phyloP scores from a whole-genome alignment of 192 early-diverging fungal species.

The Backusella tarrabulga region DNA sequence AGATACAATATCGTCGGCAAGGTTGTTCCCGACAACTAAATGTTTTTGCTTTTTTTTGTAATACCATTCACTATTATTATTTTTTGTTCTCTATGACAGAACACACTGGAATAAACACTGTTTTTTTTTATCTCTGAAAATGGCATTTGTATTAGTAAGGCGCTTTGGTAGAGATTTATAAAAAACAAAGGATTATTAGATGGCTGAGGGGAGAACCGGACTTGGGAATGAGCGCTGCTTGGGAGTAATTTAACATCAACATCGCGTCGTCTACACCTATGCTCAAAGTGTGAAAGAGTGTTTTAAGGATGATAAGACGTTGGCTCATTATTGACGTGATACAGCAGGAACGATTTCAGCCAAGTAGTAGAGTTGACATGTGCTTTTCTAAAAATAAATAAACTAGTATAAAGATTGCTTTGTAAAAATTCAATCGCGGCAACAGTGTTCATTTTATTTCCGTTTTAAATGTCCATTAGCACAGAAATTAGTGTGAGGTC shows the following conservation, averaged over 20 bases:
- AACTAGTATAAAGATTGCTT: too few relatives aligned
- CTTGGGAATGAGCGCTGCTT: neutral
- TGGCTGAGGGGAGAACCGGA: neutral
- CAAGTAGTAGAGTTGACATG: neutral
- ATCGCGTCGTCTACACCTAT: neutral
- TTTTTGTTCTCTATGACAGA: neutral
- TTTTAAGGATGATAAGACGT: neutral
- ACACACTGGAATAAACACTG: neutral
- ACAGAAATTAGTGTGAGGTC: neutral
- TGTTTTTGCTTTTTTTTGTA: neutral
- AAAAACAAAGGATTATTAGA: neutral
- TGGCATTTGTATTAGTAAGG: neutral
- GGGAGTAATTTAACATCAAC: too few relatives aligned
- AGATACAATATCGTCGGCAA: constrained; percentile 73
- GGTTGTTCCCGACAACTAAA: constrained; percentile 33
- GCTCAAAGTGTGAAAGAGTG: neutral
- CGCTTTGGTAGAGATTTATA: neutral
- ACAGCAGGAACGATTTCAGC: neutral
- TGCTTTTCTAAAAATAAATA: neutral
- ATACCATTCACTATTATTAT: neutral
- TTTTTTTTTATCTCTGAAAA: neutral
- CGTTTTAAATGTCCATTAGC: too few relatives aligned
- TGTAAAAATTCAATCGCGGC: too few relatives aligned
- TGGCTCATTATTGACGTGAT: neutral
- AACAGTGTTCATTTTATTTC: too few relatives aligned